Conservation (phyloP, 805 yeast species). For the Yamadazyma nakazawae region DNA sequence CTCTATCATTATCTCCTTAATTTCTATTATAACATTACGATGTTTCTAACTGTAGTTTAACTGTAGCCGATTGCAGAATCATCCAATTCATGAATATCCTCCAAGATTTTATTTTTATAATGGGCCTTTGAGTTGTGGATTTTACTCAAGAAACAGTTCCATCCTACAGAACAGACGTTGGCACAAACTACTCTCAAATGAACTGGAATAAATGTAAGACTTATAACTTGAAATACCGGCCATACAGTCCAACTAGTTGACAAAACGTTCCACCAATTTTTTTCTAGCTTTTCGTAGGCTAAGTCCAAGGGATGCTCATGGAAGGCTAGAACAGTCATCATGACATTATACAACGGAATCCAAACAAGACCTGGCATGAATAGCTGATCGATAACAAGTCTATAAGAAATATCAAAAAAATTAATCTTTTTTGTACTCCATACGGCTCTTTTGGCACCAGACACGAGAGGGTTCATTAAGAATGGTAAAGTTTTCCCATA, state of each 20-base stretch:
- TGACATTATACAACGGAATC: slow-evolving; percentile 42
- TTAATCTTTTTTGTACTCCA: slow-evolving; percentile 14
- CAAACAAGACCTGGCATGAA: slow-evolving; percentile 36
- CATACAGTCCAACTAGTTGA: slow-evolving; percentile 41
- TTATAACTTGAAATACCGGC: slow-evolving; percentile 39
- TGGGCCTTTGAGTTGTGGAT: slow-evolving; percentile 48
- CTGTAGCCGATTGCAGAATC: slow-evolving; percentile 15
- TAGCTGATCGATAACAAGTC: slow-evolving; percentile 36
- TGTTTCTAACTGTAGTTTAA: neutral
- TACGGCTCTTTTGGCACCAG: slow-evolving; percentile 12
- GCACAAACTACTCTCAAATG: slow-evolving; percentile 36
- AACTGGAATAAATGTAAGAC: slow-evolving; percentile 36
- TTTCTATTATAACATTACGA: neutral
- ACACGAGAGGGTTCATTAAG: slow-evolving; percentile 34
- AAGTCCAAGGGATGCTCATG: slow-evolving; percentile 33
- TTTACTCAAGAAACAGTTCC: slow-evolving; percentile 43
- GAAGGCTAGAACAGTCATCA: slow-evolving; percentile 34
- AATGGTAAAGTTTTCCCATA: slow-evolving; percentile 35
- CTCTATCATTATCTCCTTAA: neutral
- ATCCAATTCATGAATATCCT: slow-evolving; percentile 39
- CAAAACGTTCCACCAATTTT: slow-evolving; percentile 41
- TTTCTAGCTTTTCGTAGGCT: slow-evolving; percentile 29
- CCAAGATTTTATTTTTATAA: slow-evolving; percentile 33
- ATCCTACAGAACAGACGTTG: slow-evolving; percentile 39
- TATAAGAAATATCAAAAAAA: slow-evolving; percentile 18